Base-by-base conservation (phyloP, 768 basidiomycete genomes). In the Amanita inopinata region DNA sequence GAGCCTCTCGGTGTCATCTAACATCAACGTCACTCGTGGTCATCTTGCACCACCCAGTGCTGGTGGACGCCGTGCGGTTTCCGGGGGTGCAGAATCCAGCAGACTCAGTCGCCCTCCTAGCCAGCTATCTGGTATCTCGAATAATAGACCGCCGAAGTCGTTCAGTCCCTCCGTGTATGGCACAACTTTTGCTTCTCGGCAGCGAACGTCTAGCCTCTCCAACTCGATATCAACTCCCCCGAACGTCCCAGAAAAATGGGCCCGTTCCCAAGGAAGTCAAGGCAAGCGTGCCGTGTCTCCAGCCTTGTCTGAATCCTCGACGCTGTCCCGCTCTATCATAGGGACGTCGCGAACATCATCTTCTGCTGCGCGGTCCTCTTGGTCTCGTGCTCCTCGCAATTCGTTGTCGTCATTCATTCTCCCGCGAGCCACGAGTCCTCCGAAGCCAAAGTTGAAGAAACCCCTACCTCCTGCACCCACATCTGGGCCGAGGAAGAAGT, bases 121-220 rank as follows among this genome's bases (percentile, higher is more conserved):
- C 43, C 71, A 74, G 46, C 43, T 78, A 49, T 83, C 83, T 2
- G 65, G 60, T 25, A 59, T 66, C 19, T 63, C 70, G 3, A 74
- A n/a, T n/a, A n/a, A 88, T 40, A 83, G 85, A 11, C 74, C 79
- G 12, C 87, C 87, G 15, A 84, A 85, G 19, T 78, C 83, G 7
- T 59, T 73, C 44, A 57, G 56, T 30, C 51, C 66, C n/a, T 62
- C 71, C 14, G 38, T 85, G 14, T 70, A 72, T 47, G 65, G 66
- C 22, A 71, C 87, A 3, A 91, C 88, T 5, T 86, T 79, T 57
- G 72, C 88, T 23, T 90, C 88, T n/a, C 76, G 88, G 22, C 88
- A 90, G 53, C 73, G 88, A 15, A 88, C 86, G 15, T 61, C 70
- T 23, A 90, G 87, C 54, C 58, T 81, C 8, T 71, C 67, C 32